Evolutionary conservation across 345 rosid genomes (phyloP), one percentile per base, ranked within the genome.

Genomic region (Anastatica hierochuntica): DNA sequence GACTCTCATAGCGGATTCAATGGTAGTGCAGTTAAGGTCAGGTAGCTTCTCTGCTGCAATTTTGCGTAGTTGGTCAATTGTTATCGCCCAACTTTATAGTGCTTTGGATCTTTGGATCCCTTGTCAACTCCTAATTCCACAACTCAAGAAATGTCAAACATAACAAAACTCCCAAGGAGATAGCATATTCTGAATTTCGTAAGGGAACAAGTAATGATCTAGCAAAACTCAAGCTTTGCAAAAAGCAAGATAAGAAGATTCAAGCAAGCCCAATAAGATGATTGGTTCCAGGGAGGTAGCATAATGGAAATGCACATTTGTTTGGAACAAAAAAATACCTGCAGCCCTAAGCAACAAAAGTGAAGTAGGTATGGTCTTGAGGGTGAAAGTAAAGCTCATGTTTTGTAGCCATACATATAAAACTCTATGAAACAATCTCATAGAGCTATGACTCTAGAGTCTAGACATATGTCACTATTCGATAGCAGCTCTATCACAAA

Each of bases 361-460:
- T 8, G 98, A 90, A 61, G 98, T 95, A 47, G 98, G 98, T 0
- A 95, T 96, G 1, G 98, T 87, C 81, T 90, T 90, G 63, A 90
- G 75, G 56, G 87, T 73, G 62, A 90, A 90, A 29, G 98, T 87
- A 72, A 87, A 90, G 71, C 98, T 90, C 70, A 69, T 87, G 72
- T 90, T 96, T 92, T 87, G 76, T 42, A 75, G 63, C 14, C 39
- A 56, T 14, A 43, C 41, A 53, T 6, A 44, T 10, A n/a, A 57
- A 42, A 33, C 39, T 30, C 38, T 18, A 27, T 37, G 31, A 67
- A 53, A 47, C 24, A 5, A 21, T 21, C 24, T 21, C 24, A 21
- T 21, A 21, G 3, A 21, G 24, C 24, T 21, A 21, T 21, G 24
- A 2, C 24, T n/a, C n/a, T n/a, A n/a, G n/a, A n/a, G n/a, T 21